These are phyloP conservation scores for Russula vinacea DNA, from an alignment of 768 basidiomycete species.

Conservation along the genomic window DNA sequence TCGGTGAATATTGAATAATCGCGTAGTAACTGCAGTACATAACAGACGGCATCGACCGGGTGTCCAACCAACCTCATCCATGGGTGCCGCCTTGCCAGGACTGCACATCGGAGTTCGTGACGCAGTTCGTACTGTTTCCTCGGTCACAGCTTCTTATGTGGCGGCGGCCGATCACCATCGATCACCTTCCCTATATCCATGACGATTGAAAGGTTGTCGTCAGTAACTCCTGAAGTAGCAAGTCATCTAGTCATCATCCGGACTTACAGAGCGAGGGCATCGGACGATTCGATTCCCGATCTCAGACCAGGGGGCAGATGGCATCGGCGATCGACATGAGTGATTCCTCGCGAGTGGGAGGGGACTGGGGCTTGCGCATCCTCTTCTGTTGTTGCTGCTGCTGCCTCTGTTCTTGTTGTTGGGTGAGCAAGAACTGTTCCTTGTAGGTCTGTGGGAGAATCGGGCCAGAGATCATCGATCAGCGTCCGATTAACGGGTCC, in stretches of 20 bases:
- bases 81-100: neutral
- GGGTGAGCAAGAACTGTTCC: conserved; percentile 8
- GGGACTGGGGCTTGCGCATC: neutral
- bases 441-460: conserved; percentile 7
- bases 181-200: conserved; percentile 12
- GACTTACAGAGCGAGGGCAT: conserved; percentile 6
- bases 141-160: neutral
- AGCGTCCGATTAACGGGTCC: neutral
- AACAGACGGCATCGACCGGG: neutral
- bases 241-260: neutral
- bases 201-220: neutral
- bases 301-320: neutral
- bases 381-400: neutral
- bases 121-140: neutral
- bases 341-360: conserved; percentile 11
- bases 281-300: neutral
- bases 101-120: conserved; percentile 8
- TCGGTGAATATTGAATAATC: conserved; percentile 4
- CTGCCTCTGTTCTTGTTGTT: neutral
- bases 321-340: conserved; percentile 21
- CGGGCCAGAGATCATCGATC: neutral
- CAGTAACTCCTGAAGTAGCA: neutral
- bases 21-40: conserved; percentile 6
- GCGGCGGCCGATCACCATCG: too few relatives aligned
- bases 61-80: neutral